Conservation (phyloP, 345 rosid genomes). For the Firmiana major region DNA sequence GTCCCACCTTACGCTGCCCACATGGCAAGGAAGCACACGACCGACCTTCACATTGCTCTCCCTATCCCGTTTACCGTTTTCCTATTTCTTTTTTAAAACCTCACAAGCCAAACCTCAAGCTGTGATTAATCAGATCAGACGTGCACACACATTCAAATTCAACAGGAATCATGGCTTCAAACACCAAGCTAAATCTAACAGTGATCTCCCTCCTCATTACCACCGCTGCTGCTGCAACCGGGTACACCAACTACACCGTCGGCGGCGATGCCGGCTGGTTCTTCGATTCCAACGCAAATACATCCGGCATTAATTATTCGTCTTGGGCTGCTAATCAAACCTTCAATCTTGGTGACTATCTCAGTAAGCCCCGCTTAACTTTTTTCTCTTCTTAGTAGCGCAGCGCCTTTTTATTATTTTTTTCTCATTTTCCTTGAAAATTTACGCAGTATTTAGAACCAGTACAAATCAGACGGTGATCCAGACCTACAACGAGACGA, state of each 20-base stretch:
- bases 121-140: not conserved
- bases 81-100: not conserved
- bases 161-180: constrained; percentile 17
- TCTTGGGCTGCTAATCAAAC: constrained; percentile 50
- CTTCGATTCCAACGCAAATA: constrained; percentile 45
- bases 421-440: not conserved
- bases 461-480: constrained; percentile 55
- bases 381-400: no score
- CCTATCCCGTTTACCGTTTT: not conserved
- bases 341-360: constrained; percentile 59
- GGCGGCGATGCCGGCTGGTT: constrained; percentile 54
- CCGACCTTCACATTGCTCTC: not conserved
- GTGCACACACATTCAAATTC: not conserved
- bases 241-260: constrained; percentile 52
- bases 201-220: constrained; percentile 30
- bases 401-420: not conserved
- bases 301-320: constrained; percentile 43
- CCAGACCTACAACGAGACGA: constrained; percentile 55
- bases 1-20: not conserved
- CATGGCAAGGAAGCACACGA: not conserved
- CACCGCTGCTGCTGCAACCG: constrained; percentile 28
- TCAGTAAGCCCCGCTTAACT: constrained; percentile 34
- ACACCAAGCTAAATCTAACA: constrained; percentile 21
- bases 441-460: constrained; percentile 44
- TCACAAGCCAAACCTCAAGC: not conserved